Percentiles rank a stretch among this genome's conserved stretches.
phyloP scores from a whole-genome alignment of 129 eudicot genomes.

The Arctium lappa region DNA sequence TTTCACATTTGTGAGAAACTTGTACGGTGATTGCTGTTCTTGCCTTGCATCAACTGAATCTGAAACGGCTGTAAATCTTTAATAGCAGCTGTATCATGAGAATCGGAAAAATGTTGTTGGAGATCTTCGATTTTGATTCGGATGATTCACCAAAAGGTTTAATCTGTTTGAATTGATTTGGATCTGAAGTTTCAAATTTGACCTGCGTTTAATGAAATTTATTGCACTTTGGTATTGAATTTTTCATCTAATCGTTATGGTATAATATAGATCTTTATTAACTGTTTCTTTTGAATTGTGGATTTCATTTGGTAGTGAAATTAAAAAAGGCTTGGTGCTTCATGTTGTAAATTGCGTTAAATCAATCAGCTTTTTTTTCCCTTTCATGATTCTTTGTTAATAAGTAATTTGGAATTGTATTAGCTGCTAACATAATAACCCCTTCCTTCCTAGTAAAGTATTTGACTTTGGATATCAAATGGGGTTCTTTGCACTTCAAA shows the following conservation, averaged over 20 bases:
- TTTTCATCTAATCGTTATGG: neutral
- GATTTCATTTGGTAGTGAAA: neutral
- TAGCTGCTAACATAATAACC: neutral
- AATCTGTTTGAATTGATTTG: neutral
- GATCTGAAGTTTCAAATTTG: neutral
- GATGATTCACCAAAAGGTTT: neutral
- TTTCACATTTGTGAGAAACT: neutral
- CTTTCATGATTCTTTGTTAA: neutral
- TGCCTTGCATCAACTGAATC: constrained; percentile 65
- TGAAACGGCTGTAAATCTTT: constrained; percentile 32
- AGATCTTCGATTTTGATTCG: constrained; percentile 1
- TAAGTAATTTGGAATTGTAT: neutral
- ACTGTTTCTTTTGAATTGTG: neutral
- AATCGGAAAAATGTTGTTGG: neutral
- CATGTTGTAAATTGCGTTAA: neutral
- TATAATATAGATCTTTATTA: neutral
- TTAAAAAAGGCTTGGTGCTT: neutral
- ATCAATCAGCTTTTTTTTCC: neutral
- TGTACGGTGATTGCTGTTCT: constrained; percentile 17
- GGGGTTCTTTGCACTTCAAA: neutral
- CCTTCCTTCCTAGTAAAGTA: neutral
- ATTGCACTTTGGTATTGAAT: neutral
- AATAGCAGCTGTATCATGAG: neutral
- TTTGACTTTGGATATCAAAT: neutral
- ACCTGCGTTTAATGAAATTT: neutral